Percentiles rank a stretch among this genome's conserved stretches.
These are phyloP conservation scores for Annulohypoxylon truncatum DNA, from an alignment of 2,329 filamentous ascomycete species.

Conservation along the genomic window DNA sequence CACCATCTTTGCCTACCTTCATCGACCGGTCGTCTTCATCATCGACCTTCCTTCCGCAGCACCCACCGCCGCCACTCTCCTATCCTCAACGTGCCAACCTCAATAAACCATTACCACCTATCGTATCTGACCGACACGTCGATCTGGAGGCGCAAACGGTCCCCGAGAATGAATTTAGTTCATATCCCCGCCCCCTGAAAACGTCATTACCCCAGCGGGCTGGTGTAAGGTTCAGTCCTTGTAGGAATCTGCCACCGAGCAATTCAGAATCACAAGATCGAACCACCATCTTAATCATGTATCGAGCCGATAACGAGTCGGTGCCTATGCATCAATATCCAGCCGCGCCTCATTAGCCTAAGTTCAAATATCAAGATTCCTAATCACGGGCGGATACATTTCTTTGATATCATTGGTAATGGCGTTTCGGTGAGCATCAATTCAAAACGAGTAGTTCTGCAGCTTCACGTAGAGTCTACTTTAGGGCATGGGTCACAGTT, in stretches of 20 bases:
- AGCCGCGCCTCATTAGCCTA: constrained; percentile 17
- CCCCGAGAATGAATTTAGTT: not conserved
- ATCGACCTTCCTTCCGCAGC: constrained; percentile 26
- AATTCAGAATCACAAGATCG: constrained; percentile 28
- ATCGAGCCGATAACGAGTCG: constrained; percentile 28
- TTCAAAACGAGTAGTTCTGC: not conserved
- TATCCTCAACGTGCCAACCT: constrained; percentile 33
- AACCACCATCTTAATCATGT: constrained; percentile 43
- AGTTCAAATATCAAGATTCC: not conserved
- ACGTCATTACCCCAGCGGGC: constrained; percentile 12
- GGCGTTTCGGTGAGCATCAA: constrained; percentile 9
- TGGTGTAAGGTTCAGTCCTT: constrained; percentile 20
- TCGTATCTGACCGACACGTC: constrained; percentile 26
- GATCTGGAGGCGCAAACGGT: constrained; percentile 12
- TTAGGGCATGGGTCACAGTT: not conserved
- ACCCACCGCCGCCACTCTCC: constrained; percentile 18
- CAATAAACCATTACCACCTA: constrained; percentile 49
- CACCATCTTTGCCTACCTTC: constrained; percentile 29
- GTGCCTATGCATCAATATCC: constrained; percentile 9
- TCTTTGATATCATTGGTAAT: not conserved
- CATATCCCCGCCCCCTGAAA: not conserved
- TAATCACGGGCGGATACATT: not conserved
- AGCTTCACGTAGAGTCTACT: not conserved
- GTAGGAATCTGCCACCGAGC: constrained; percentile 3
- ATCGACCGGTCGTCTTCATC: constrained; percentile 32